Percentiles rank a stretch among this genome's conserved stretches.
phyloP scores from a whole-genome alignment of 116 monocot species.

The Zostera marina region DNA sequence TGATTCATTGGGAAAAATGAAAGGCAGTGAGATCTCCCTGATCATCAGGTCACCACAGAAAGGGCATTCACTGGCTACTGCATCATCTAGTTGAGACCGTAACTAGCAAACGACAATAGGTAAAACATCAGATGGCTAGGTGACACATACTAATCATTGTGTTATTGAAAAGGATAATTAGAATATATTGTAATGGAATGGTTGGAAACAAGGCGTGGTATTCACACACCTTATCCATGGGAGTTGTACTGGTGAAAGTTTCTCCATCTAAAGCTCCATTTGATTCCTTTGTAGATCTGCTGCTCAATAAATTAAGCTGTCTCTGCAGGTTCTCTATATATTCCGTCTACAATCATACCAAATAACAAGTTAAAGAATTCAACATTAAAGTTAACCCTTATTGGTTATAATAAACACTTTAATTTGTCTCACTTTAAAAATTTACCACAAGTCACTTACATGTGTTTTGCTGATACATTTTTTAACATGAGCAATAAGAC shows the following conservation, averaged over 20 bases:
- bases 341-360: constrained; percentile 38
- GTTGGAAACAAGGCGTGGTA: neutral
- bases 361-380: constrained; percentile 1
- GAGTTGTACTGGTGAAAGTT: constrained; percentile 26
- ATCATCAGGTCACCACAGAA: constrained; percentile 98
- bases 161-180: neutral
- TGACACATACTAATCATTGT: neutral
- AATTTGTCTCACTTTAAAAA: neutral
- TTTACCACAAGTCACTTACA: constrained; percentile 25
- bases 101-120: constrained; percentile 24
- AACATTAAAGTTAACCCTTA: too few species aligned
- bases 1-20: constrained; percentile 40
- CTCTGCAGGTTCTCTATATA: constrained; percentile 76
- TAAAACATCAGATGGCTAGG: neutral
- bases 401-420: neutral
- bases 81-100: constrained; percentile 73
- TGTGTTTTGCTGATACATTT: constrained; percentile 31
- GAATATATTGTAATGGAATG: neutral
- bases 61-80: constrained; percentile 85
- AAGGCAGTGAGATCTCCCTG: constrained; percentile 61
- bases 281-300: constrained; percentile 16
- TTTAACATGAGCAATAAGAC: constrained; percentile 81
- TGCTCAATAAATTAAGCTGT: constrained; percentile 50
- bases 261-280: constrained; percentile 20
- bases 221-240: constrained; percentile 36